phyloP scores from a whole-genome alignment of 169 alveolate species.

The Plasmodium relictum region DNA sequence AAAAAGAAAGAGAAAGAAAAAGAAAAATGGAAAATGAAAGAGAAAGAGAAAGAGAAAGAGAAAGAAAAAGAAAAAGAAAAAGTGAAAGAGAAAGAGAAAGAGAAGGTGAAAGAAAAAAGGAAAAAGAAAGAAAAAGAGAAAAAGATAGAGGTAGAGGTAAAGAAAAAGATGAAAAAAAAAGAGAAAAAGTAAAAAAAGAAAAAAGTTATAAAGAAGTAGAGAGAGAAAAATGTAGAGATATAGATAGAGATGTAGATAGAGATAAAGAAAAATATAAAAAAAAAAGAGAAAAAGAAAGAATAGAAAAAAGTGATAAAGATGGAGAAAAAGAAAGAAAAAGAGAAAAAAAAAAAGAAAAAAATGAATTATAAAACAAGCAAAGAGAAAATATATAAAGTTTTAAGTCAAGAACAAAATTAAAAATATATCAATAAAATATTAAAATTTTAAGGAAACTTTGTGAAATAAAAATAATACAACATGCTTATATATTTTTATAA shows the following conservation, averaged over 20 bases:
- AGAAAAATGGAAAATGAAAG: neutral
- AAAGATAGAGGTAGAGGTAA: neutral
- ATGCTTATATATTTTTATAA: no score
- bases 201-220: constrained; percentile 6
- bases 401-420: no score
- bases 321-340: neutral
- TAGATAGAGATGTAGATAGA: neutral
- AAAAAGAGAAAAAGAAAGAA: neutral
- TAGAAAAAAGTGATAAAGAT: neutral
- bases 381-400: no score
- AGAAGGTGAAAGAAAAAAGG: constrained; percentile 6
- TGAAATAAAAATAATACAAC: no score
- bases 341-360: neutral
- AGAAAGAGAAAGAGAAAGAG: neutral
- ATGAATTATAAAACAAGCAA: neutral
- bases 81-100: constrained; percentile 13
- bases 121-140: constrained; percentile 7
- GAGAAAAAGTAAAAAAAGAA: constrained; percentile 6
- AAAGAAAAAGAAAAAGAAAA: constrained; percentile 19
- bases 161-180: neutral
- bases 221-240: constrained; percentile 3
- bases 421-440: no score
- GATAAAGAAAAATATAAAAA: neutral
- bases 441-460: no score
- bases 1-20: neutral